A percentile compares a stretch with the other conserved stretches of the same genome.
phyloP scores from a whole-genome alignment of 2,329 filamentous ascomycete genomes.

The Xenoacremonium recifei region DNA sequence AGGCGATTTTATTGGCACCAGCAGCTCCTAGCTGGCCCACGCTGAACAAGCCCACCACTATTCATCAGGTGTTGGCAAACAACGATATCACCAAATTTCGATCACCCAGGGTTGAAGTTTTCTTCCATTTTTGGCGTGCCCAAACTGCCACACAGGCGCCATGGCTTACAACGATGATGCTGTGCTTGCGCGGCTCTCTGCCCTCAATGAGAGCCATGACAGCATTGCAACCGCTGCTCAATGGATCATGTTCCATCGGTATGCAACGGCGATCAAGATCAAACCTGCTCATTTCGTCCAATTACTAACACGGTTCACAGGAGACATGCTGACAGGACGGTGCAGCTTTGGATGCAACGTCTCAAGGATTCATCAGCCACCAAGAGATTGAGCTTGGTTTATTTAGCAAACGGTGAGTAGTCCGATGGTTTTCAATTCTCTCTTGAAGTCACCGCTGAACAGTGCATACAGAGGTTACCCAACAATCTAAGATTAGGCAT shows the following conservation, averaged over 20 bases:
- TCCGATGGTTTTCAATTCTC: not conserved
- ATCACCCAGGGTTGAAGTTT: too few species aligned
- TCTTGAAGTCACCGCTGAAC: not conserved
- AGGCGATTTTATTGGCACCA: conserved; percentile 27
- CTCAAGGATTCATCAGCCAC: conserved; percentile 83
- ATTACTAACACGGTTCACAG: conserved; percentile 42
- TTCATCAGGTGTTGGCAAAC: too few species aligned
- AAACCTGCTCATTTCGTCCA: conserved; percentile 5
- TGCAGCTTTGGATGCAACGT: conserved; percentile 86
- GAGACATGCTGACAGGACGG: conserved; percentile 88
- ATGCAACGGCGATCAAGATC: conserved; percentile 25
- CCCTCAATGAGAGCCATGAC: conserved; percentile 95
- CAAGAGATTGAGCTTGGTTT: conserved; percentile 87
- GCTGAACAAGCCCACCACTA: too few species aligned
- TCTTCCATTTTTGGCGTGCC: too few species aligned
- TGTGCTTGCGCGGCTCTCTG: conserved; percentile 89
- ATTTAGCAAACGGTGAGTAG: conserved; percentile 83
- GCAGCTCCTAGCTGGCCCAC: conserved; percentile 17
- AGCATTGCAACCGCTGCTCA: conserved; percentile 94
- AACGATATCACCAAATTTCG: too few species aligned
- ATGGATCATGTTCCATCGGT: conserved; percentile 99
- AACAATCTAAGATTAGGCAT: conserved; percentile 89
- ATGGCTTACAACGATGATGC: conserved; percentile 98
- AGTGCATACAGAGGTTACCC: conserved; percentile 72
- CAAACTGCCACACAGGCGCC: conserved; percentile 10